Evolutionary conservation across 1,139 yeast genomes (phyloP).

Genomic region (Geotrichum histeridarum): DNA sequence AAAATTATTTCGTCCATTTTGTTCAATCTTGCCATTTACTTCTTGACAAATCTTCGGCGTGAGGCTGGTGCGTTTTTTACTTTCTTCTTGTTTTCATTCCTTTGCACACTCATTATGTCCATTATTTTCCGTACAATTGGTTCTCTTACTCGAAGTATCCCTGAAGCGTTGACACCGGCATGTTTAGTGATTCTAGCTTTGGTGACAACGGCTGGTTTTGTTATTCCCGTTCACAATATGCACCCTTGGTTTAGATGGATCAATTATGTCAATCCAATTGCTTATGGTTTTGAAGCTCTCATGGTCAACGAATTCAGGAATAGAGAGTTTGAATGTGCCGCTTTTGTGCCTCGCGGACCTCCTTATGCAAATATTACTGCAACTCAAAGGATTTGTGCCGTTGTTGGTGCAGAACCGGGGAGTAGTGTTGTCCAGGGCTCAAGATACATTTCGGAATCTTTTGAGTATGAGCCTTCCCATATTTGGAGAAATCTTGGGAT

Average conservation of each 20-base stretch:
- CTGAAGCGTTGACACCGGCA: constrained; percentile 72
- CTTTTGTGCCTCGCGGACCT: constrained; percentile 51
- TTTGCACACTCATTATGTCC: constrained; percentile 61
- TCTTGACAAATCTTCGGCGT: constrained; percentile 62
- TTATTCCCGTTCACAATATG: constrained; percentile 62
- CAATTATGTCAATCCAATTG: constrained; percentile 65
- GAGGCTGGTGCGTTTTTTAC: constrained; percentile 66
- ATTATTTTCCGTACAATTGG: constrained; percentile 70
- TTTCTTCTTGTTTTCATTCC: constrained; percentile 50
- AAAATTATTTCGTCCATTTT: constrained; percentile 51
- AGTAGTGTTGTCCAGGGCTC: constrained; percentile 51
- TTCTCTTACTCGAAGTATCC: constrained; percentile 52
- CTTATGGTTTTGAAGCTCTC: constrained; percentile 62
- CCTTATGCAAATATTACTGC: constrained; percentile 41
- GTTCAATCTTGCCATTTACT: constrained; percentile 61
- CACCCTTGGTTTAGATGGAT: constrained; percentile 79
- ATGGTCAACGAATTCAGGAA: constrained; percentile 58
- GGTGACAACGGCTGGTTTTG: constrained; percentile 67
- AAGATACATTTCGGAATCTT: constrained; percentile 46
- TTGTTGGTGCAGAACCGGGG: constrained; percentile 64
- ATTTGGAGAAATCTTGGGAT: constrained; percentile 87
- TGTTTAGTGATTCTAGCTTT: constrained; percentile 55
- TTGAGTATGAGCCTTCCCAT: constrained; percentile 50
- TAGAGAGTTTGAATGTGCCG: constrained; percentile 43
- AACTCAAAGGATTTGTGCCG: constrained; percentile 51